These are phyloP conservation scores for Jamesozyma spencerorum DNA, from an alignment of 805 yeast genomes.

Conservation along the genomic window DNA sequence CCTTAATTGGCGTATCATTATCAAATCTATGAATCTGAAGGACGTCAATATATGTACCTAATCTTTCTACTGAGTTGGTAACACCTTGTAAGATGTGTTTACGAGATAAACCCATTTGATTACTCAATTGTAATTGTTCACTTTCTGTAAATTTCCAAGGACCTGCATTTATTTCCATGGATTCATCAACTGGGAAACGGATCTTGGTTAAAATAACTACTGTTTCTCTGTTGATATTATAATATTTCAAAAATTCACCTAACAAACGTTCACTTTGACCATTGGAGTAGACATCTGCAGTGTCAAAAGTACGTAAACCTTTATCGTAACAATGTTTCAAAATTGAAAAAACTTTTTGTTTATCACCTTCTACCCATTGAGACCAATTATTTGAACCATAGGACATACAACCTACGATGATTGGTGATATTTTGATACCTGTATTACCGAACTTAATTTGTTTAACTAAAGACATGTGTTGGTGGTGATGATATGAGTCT, in stretches of 20 bases:
- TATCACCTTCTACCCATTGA: conserved; percentile 40
- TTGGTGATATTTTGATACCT: conserved; percentile 41
- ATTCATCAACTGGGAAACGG: conserved; percentile 27
- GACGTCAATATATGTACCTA: conserved; percentile 43
- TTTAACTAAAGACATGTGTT: conserved; percentile 8
- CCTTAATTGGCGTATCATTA: conserved; percentile 36
- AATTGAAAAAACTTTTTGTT: conserved; percentile 36
- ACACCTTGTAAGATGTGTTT: conserved; percentile 41
- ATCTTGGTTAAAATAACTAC: conserved; percentile 48
- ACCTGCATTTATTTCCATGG: not conserved
- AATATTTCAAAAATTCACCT: conserved; percentile 44
- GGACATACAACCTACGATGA: conserved; percentile 49
- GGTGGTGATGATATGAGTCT: too few species aligned
- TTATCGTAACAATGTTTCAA: conserved; percentile 39
- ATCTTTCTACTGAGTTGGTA: conserved; percentile 33
- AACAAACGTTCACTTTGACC: conserved; percentile 42
- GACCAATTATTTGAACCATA: conserved; percentile 39
- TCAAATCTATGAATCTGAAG: conserved; percentile 50
- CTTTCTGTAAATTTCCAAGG: not conserved
- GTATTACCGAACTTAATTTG: conserved; percentile 33
- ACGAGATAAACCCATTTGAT: conserved; percentile 34
- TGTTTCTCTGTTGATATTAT: conserved; percentile 42
- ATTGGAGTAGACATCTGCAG: conserved; percentile 41
- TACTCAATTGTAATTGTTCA: conserved; percentile 8
- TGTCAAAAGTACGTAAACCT: conserved; percentile 41